Conservation (phyloP, 345 rosid species). For the Alliaria petiolata region DNA sequence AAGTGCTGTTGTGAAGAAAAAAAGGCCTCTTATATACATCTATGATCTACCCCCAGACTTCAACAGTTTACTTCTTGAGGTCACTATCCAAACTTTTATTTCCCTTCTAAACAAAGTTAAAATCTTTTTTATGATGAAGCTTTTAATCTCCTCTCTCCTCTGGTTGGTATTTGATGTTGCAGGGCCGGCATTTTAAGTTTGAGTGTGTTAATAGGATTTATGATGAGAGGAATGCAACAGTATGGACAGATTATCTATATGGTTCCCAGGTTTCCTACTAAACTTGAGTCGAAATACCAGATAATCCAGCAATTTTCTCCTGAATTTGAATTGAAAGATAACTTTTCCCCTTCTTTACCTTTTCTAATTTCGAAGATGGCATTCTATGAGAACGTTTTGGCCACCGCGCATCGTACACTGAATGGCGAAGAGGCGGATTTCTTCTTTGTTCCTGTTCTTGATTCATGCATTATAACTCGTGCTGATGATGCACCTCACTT, state of each 20-base stretch:
- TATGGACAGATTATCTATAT: slow-evolving; percentile 87
- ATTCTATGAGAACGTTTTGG: slow-evolving; percentile 83
- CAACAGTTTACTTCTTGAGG: slow-evolving; percentile 96
- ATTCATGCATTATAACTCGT: slow-evolving; percentile 89
- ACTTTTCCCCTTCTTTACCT: not conserved
- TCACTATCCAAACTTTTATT: slow-evolving; percentile 31
- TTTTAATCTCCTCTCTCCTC: not conserved
- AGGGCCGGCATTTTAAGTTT: slow-evolving; percentile 91
- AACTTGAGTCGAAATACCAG: not conserved
- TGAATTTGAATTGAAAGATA: not conserved
- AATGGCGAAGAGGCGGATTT: slow-evolving; percentile 95
- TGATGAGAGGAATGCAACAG: slow-evolving; percentile 67
- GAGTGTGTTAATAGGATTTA: slow-evolving; percentile 91
- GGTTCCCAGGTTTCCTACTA: slow-evolving; percentile 71
- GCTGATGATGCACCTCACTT: slow-evolving; percentile 94
- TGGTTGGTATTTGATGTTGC: slow-evolving; percentile 29
- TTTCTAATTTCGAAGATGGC: slow-evolving; percentile 61
- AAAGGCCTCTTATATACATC: slow-evolving; percentile 85
- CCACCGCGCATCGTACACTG: slow-evolving; percentile 74
- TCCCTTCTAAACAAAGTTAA: not conserved
- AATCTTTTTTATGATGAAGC: not conserved
- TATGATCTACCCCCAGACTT: slow-evolving; percentile 94
- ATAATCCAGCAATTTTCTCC: not conserved
- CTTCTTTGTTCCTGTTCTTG: slow-evolving; percentile 98
- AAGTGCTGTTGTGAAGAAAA: slow-evolving; percentile 63